Base-by-base conservation (phyloP, 2,329 filamentous ascomycete species). In the Scedosporium apiospermum region DNA sequence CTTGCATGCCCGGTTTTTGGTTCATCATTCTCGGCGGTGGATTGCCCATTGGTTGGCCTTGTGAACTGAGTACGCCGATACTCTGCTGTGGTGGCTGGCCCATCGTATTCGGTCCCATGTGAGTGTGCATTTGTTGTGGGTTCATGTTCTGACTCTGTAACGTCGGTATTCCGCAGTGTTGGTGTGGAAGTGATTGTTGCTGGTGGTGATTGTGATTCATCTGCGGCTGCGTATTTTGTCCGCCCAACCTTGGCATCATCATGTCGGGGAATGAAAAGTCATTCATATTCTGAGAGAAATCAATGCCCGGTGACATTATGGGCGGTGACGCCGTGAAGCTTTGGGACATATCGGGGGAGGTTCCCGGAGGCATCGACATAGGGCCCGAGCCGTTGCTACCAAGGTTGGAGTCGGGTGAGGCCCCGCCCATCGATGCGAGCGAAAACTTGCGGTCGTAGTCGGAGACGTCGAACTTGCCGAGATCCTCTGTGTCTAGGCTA, bases 311-410 rank as follows among this genome's bases (percentile, higher is more conserved):
- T 2, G 82, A 84, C 74, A 85, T 78, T 27, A 84, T 78, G 12
- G 74, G 68, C 0, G 83, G 82, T 1, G 82, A 84, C 63, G 78
- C 78, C 18, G 77, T 77, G 66, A 82, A 86, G 0, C 81, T 80
- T 1, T 77, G 77, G 64, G 75, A 76, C 68, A 84, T 77, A 6
- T 61, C 44, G 14, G 59, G 58, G 23, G 44, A 18, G 23, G 76
- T 74, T 9, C 68, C 65, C 4, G 63, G 63, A 6, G 63, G 60
- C 51, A 71, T 69, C 26, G 70, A 71, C 1, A 67, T 63, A 4
- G 67, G 65, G 1, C 73, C 67, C 4, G 73, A 70, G 9, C 72
- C 70, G 7, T 66, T 55, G 23, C 21, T 68, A 26, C 70, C 67
- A 12, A 71, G 68, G 57, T 70, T 65, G 0, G 71, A 73, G 18